These are phyloP conservation scores for Debaryomycetaceae sp. DNA, from an alignment of 1,139 yeast species.

Conservation along the genomic window DNA sequence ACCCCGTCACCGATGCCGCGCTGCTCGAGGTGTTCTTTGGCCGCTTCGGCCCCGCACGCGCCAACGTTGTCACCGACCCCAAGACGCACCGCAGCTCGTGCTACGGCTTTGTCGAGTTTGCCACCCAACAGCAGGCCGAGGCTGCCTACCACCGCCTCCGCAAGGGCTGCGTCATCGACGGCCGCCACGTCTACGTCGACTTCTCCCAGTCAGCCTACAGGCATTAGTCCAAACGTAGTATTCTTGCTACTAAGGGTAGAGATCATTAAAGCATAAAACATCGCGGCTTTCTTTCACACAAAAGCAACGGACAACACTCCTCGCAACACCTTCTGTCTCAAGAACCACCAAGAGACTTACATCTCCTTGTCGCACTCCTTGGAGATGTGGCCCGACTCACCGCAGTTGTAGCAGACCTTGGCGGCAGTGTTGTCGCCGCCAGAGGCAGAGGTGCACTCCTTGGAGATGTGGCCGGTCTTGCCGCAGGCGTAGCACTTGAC, in stretches of 20 bases:
- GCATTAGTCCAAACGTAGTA: too few species aligned
- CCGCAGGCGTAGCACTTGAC: slow-evolving; percentile 93
- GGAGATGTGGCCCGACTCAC: slow-evolving; percentile 33
- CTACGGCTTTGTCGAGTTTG: slow-evolving; percentile 62
- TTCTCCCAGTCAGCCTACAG: slow-evolving; percentile 62
- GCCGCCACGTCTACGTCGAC: slow-evolving; percentile 59
- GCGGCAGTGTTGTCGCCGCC: slow-evolving; percentile 35
- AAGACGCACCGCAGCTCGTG: slow-evolving; percentile 37
- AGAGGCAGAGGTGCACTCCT: slow-evolving; percentile 61
- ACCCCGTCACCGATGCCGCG: slow-evolving; percentile 53
- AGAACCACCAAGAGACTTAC: slow-evolving; percentile 9
- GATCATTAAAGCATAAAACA: slow-evolving; percentile 10
- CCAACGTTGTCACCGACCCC: slow-evolving; percentile 40
- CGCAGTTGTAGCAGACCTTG: slow-evolving; percentile 48
- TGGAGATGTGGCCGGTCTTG: slow-evolving; percentile 81
- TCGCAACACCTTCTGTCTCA: slow-evolving; percentile 8
- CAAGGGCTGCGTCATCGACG: slow-evolving; percentile 56
- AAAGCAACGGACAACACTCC: slow-evolving; percentile 5
- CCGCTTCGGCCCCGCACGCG: slow-evolving; percentile 54
- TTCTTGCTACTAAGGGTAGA: too few species aligned
- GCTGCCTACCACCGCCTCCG: slow-evolving; percentile 57
- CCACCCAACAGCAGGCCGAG: slow-evolving; percentile 47
- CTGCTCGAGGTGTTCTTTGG: slow-evolving; percentile 53
- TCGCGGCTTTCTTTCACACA: slow-evolving; percentile 9
- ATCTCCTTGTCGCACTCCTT: slow-evolving; percentile 24